Evolutionary conservation across 164 flowering plant genomes (phyloP).

Genomic region (Kingdonia uniflora): DNA sequence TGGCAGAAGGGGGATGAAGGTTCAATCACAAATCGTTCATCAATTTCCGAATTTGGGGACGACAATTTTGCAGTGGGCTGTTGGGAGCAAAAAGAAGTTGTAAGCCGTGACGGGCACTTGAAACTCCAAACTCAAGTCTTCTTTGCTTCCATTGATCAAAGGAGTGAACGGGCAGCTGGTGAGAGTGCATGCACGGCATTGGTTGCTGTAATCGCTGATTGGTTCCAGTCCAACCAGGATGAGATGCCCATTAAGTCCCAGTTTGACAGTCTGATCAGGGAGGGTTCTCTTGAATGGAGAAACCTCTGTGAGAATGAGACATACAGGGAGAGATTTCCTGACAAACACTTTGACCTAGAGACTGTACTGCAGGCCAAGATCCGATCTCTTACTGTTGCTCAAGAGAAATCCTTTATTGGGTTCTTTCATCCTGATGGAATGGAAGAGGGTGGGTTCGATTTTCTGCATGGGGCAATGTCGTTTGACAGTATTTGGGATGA

Average conservation of each 20-base stretch:
- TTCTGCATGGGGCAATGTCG: constrained; percentile 89
- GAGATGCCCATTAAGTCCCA: constrained; percentile 86
- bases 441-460: constrained; percentile 69
- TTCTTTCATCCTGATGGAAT: constrained; percentile 85
- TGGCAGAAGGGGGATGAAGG: constrained; percentile 64
- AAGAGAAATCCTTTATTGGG: constrained; percentile 74
- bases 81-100: constrained; percentile 85
- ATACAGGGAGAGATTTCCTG: constrained; percentile 65
- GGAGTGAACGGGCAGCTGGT: constrained; percentile 92
- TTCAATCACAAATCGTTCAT: constrained; percentile 46
- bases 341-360: constrained; percentile 95
- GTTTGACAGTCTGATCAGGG: constrained; percentile 77
- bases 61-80: constrained; percentile 85
- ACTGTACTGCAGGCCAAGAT: constrained; percentile 85
- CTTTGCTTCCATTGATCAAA: constrained; percentile 92
- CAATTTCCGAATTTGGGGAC: constrained; percentile 95
- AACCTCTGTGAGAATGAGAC: constrained; percentile 76
- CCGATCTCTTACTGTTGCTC: constrained; percentile 57
- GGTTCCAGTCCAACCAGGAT: constrained; percentile 69
- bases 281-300: constrained; percentile 94
- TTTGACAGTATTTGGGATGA: constrained; percentile 98
- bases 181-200: constrained; percentile 97
- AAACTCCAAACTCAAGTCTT: constrained; percentile 74
- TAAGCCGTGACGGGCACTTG: constrained; percentile 86
- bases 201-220: constrained; percentile 93